Evolutionary conservation across 2,329 filamentous ascomycete species (phyloP).

Genomic region (Neofusicoccum ribis): DNA sequence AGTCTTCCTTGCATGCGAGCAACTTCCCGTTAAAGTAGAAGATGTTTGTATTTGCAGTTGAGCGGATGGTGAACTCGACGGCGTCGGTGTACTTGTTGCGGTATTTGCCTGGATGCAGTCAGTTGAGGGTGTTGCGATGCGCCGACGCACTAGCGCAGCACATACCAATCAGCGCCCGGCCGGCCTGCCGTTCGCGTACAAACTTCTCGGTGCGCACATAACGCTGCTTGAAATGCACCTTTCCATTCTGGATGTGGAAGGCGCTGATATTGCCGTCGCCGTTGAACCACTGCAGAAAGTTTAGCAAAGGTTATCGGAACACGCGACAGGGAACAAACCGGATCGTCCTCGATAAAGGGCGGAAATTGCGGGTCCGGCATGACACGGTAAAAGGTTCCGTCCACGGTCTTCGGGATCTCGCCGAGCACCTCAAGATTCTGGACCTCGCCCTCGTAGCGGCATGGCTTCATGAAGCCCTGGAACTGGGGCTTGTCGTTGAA

Average conservation of each 20-base stretch:
- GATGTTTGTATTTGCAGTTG: slow-evolving; percentile 32
- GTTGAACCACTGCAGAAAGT: slow-evolving; percentile 28
- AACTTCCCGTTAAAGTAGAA: slow-evolving; percentile 23
- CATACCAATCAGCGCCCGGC: slow-evolving; percentile 35
- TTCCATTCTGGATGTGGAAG: slow-evolving; percentile 38
- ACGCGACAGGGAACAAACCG: slow-evolving; percentile 23
- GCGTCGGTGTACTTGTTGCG: slow-evolving; percentile 44
- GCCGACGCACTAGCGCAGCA: too few relatives aligned
- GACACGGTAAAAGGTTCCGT: slow-evolving; percentile 44
- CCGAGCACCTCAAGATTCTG: slow-evolving; percentile 32
- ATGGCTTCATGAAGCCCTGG: slow-evolving; percentile 31
- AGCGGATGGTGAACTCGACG: slow-evolving; percentile 35
- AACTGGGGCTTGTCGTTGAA: slow-evolving; percentile 19
- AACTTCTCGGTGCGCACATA: slow-evolving; percentile 47
- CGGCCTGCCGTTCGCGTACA: slow-evolving; percentile 38
- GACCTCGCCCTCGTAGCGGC: slow-evolving; percentile 43
- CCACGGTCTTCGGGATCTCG: slow-evolving; percentile 33
- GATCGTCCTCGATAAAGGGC: slow-evolving; percentile 36
- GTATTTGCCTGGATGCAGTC: slow-evolving; percentile 29
- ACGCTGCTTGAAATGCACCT: slow-evolving; percentile 35
- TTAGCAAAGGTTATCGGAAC: background rate
- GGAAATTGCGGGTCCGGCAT: slow-evolving; percentile 51
- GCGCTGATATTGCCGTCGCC: slow-evolving; percentile 45
- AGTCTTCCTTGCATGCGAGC: slow-evolving; percentile 24
- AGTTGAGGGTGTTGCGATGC: background rate